These are phyloP conservation scores for Gentiana dahurica DNA, from an alignment of 257 asterid species.

Conservation along the genomic window DNA sequence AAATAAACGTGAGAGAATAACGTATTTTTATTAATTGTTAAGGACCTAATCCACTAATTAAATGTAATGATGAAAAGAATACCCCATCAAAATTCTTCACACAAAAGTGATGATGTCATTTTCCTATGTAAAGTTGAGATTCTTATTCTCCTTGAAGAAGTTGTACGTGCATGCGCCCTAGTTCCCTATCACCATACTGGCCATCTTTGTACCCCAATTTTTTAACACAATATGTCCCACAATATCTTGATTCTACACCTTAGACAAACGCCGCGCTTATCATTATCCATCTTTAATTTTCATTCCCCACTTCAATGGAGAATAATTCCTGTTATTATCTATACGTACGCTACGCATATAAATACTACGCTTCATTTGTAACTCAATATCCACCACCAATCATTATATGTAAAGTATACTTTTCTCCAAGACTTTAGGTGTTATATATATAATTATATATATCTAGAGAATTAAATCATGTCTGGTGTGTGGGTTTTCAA, in stretches of 20 bases:
- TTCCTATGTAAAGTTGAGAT: neutral
- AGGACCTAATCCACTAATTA: no score
- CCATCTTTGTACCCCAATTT: neutral
- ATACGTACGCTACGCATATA: constrained; percentile 21
- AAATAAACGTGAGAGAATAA: no score
- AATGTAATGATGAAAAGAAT: no score
- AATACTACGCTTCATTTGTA: constrained; percentile 17
- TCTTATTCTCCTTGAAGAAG: constrained; percentile 1
- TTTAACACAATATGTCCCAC: constrained; percentile 32
- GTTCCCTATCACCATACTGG: constrained; percentile 10
- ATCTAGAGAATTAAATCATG: constrained; percentile 18
- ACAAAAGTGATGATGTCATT: no score
- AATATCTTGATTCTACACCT: constrained; percentile 42
- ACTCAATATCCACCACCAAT: constrained; percentile 13
- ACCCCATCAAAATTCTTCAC: no score
- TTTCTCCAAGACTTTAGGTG: neutral
- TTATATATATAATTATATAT: neutral
- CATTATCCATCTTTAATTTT: constrained; percentile 24
- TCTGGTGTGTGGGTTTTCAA: constrained; percentile 92
- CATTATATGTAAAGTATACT: neutral
- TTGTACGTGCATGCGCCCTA: constrained; percentile 12
- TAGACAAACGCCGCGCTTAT: constrained; percentile 30
- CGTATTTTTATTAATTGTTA: no score
- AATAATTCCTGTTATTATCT: constrained; percentile 19
- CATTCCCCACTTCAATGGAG: constrained; percentile 27